Conservation (phyloP, 441 rosid species). For the Populus hybrid region DNA sequence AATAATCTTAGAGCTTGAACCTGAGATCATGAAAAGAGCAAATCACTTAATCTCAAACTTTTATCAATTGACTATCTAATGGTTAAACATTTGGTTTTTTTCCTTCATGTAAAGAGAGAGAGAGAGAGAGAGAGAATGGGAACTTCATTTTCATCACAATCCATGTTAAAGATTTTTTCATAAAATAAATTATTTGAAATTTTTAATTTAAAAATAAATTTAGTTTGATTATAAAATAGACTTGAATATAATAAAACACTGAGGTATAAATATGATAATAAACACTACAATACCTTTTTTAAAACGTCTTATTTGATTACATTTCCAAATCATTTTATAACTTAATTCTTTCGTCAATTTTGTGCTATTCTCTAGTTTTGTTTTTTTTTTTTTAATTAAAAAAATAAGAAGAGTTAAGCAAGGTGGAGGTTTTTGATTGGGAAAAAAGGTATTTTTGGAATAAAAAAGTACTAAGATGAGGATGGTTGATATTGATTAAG, state of each 20-base stretch:
- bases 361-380: background rate
- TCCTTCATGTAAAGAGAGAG: rapidly evolving
- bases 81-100: too few relatives aligned
- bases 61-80: too few relatives aligned
- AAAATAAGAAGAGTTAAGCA: too few relatives aligned
- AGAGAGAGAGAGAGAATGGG: too few relatives aligned
- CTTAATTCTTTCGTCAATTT: too few relatives aligned
- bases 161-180: background rate
- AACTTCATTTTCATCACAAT: background rate
- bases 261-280: background rate
- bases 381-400: too few relatives aligned
- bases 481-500: background rate
- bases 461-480: too few relatives aligned
- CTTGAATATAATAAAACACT: background rate
- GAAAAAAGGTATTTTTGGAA: background rate
- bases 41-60: too few relatives aligned
- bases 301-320: too few relatives aligned
- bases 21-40: rapidly evolving
- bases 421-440: background rate
- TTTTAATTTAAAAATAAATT: background rate
- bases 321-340: background rate
- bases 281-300: background rate
- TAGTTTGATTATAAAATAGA: background rate
- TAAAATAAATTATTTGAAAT: background rate
- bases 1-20: rapidly evolving